A percentile compares a stretch with the other conserved stretches of the same genome.
Evolutionary conservation across 208 protist species (phyloP).

Genomic region (Trypanosoma boissoni): DNA sequence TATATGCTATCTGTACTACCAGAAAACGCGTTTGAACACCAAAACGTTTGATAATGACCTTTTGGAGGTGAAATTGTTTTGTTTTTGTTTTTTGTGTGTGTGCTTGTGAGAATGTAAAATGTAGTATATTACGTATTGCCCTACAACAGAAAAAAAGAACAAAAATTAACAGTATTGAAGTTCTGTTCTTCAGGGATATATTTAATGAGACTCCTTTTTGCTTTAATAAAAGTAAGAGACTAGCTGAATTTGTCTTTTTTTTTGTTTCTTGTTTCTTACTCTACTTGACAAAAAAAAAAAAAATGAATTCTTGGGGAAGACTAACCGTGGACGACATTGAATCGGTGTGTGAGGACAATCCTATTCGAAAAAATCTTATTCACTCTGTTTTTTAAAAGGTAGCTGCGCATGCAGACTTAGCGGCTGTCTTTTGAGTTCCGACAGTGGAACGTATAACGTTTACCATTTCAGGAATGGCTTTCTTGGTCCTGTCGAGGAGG

Average conservation of each 20-base stretch:
- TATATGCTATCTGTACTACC: slow-evolving; percentile 44
- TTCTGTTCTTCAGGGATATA: no score
- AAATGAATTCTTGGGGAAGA: no score
- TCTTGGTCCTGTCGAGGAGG: slow-evolving; percentile 8
- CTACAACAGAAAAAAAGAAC: no score
- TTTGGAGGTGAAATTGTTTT: neutral
- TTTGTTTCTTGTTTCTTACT: neutral
- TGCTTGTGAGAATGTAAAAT: no score
- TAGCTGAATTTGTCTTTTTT: no score
- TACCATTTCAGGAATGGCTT: slow-evolving; percentile 11
- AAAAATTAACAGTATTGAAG: no score
- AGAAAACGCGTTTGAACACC: neutral
- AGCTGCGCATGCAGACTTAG: neutral
- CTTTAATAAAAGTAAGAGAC: no score
- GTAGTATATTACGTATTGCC: no score
- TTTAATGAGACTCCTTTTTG: neutral
- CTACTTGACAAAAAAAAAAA: neutral
- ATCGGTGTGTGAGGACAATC: slow-evolving; percentile 14
- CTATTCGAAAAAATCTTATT: slow-evolving; percentile 7
- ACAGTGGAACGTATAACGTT: slow-evolving; percentile 14
- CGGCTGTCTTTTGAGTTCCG: slow-evolving; percentile 9
- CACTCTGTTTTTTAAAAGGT: slow-evolving; percentile 16
- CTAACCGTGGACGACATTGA: slow-evolving; percentile 7
- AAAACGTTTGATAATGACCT: neutral
- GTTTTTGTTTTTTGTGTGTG: slow-evolving; percentile 9